Evolutionary conservation across 805 yeast genomes (phyloP).

Genomic region (Debaryomyces prosopidis): DNA sequence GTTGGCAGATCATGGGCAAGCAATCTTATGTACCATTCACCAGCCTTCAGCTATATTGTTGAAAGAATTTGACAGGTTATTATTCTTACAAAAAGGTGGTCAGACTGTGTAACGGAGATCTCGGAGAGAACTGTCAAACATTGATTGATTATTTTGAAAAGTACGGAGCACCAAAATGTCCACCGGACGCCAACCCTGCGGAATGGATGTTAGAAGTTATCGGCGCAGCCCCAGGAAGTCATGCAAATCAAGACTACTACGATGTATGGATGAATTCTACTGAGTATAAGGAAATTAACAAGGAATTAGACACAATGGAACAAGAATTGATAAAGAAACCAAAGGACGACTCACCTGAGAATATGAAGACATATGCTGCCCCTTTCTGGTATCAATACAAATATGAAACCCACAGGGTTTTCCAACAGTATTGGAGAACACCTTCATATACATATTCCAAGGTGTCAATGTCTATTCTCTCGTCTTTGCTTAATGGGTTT

Average conservation of each 20-base stretch:
- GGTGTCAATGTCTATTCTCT: conserved; percentile 34
- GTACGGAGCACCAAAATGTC: conserved; percentile 67
- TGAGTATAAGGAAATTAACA: conserved; percentile 12
- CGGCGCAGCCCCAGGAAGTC: conserved; percentile 33
- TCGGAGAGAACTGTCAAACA: conserved; percentile 57
- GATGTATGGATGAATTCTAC: conserved; percentile 24
- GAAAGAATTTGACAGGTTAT: conserved; percentile 71
- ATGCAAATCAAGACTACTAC: conserved; percentile 23
- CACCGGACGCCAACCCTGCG: conserved; percentile 74
- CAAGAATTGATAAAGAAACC: conserved; percentile 20
- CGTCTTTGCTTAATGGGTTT: conserved; percentile 68
- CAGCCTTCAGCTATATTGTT: conserved; percentile 78
- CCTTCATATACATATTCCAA: conserved; percentile 51
- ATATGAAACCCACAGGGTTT: conserved; percentile 31
- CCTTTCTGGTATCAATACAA: conserved; percentile 21
- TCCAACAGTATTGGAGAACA: conserved; percentile 37
- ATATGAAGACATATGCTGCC: conserved; percentile 13
- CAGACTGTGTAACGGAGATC: conserved; percentile 71
- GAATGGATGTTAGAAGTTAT: conserved; percentile 22
- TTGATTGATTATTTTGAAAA: conserved; percentile 66
- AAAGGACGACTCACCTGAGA: conserved; percentile 13
- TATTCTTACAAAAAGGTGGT: conserved; percentile 72
- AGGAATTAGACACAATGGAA: conserved; percentile 20
- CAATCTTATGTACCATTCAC: conserved; percentile 58
- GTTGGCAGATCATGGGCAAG: conserved; percentile 35